Base-by-base conservation (phyloP, 2,329 filamentous ascomycete genomes). In the Nannizziopsis barbatae region DNA sequence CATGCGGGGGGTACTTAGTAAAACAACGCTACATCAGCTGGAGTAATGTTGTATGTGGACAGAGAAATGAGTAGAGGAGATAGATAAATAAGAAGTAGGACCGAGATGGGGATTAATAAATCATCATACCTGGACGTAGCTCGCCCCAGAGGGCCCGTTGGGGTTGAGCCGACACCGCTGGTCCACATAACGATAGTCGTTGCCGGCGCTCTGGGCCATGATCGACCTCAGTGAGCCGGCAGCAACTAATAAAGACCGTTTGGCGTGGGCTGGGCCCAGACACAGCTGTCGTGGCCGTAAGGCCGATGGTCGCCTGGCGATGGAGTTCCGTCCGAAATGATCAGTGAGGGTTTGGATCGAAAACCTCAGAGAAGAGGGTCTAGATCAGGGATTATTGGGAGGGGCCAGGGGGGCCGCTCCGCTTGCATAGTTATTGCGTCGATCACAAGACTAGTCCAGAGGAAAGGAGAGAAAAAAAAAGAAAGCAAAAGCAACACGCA, bases 401-500 rank as follows among this genome's bases (percentile, higher is more conserved):
- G 15, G 20, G 31, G 5, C 10, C 10, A 22, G 22, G 40, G 40
- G 2, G 27, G 40, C 10, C 40, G 2, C 12, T 17, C 40, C 27
- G 40, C 9, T 22, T 36, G 40, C 17, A 38, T 27, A 6, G 2
- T 10, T 50, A 44, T 46, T 53, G 56, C 56, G 50, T 50, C 51
- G 22, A 8, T 10, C 18, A 40, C 10, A 40, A 22, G 38, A 15
- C 9, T 10, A 2, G 17, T 2, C 5, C 22, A 32, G 40, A 17
- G 22, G 31, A 14, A 32, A 11, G 12, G 40, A 42, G n/a, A 32
- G 27, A 32, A 42, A 31, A 40, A 10, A 10, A 40, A 11, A 49
- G 49, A 54, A 54, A 52, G 52, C 57, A 51, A 45, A 44, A 50
- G 46, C 22, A 43, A n/a, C n/a, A n/a, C n/a, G n/a, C n/a, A n/a